Evolutionary conservation across 2,329 filamentous ascomycete species (phyloP).

Genomic region (Cercospora sojina): DNA sequence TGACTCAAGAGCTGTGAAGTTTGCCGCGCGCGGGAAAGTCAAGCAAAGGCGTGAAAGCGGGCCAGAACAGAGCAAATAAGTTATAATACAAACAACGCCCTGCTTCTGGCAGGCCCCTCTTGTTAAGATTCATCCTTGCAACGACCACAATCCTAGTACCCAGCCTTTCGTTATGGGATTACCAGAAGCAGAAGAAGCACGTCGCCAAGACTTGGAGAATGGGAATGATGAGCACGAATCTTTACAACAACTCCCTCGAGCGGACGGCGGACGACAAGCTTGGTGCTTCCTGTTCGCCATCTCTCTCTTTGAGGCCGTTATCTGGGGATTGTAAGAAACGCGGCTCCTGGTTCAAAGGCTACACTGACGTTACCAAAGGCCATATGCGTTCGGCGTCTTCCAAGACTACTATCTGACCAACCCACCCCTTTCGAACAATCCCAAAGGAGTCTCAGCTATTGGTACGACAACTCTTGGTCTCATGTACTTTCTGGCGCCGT

Average conservation of each 20-base stretch:
- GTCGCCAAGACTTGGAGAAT: not conserved
- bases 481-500: not conserved
- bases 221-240: not conserved
- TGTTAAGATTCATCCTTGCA: not conserved
- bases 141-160: not conserved
- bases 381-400: not conserved
- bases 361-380: not conserved
- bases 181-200: not conserved
- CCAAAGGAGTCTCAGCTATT: not conserved
- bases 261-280: not conserved
- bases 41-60: not conserved
- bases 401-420: not conserved
- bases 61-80: not conserved
- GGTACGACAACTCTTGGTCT: not conserved
- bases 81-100: not conserved
- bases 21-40: not conserved
- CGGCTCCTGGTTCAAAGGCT: not conserved
- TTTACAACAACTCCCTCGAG: not conserved
- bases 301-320: not conserved
- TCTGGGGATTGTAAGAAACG: conserved; percentile 8
- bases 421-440: not conserved
- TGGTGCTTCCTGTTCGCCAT: not conserved
- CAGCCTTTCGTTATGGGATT: not conserved
- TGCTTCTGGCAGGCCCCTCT: not conserved
- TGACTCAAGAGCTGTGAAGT: not conserved